A percentile compares a stretch with the other conserved stretches of the same genome.
phyloP scores from a whole-genome alignment of 2,329 filamentous ascomycete species.

The Fusarium palustre region DNA sequence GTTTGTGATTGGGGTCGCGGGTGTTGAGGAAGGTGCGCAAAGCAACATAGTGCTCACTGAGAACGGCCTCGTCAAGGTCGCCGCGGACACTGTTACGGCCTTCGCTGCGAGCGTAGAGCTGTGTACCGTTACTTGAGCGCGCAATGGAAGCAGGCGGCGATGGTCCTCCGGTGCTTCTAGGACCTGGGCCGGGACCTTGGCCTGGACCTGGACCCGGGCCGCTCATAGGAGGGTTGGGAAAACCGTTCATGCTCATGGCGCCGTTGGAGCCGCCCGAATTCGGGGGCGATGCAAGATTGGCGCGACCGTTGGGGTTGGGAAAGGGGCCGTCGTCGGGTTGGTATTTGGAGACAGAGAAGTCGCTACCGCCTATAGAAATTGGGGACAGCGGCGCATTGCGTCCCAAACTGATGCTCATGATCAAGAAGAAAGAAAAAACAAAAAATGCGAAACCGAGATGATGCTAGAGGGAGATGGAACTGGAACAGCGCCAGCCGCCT shows the following conservation, averaged over 20 bases:
- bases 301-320: constrained; percentile 64
- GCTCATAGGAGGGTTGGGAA: constrained; percentile 54
- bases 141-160: constrained; percentile 92
- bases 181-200: constrained; percentile 61
- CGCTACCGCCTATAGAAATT: constrained; percentile 84
- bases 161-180: constrained; percentile 70
- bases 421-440: constrained; percentile 47
- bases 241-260: constrained; percentile 70
- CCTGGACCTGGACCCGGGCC: constrained; percentile 59
- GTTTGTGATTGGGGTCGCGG: constrained; percentile 80
- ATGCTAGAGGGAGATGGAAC: constrained; percentile 45
- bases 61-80: constrained; percentile 71
- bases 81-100: constrained; percentile 66
- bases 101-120: constrained; percentile 72
- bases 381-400: constrained; percentile 83
- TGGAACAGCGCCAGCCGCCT: constrained; percentile 42
- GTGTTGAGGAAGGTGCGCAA: constrained; percentile 81
- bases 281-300: constrained; percentile 75
- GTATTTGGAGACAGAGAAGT: constrained; percentile 82
- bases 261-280: constrained; percentile 72
- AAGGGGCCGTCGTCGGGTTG: constrained; percentile 66
- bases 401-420: constrained; percentile 70
- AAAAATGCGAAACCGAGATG: constrained; percentile 39
- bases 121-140: constrained; percentile 83
- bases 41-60: constrained; percentile 84